These are phyloP conservation scores for Pneumocystis murina DNA, from an alignment of 1,139 yeast genomes.

Conservation along the genomic window DNA sequence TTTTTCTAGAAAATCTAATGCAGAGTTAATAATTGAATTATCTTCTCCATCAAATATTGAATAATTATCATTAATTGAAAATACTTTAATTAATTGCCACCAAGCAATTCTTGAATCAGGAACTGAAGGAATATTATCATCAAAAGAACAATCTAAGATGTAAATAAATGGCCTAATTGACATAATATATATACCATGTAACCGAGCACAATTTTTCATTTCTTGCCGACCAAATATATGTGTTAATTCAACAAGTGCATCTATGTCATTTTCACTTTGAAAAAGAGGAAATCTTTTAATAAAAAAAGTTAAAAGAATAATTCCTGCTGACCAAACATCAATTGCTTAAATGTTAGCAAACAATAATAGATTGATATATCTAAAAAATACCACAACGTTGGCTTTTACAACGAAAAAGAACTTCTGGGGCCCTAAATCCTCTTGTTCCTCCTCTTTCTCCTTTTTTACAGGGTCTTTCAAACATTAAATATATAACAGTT, in stretches of 20 bases:
- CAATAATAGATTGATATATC: not conserved
- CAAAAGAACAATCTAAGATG: slow-evolving; percentile 1
- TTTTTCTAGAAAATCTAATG: slow-evolving; percentile 9
- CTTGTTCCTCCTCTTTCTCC: slow-evolving; percentile 81
- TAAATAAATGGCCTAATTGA: not conserved
- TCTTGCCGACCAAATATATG: slow-evolving; percentile 12
- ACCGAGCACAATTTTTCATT: slow-evolving; percentile 10
- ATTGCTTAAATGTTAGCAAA: slow-evolving; percentile 23
- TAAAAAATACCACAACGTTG: slow-evolving; percentile 35
- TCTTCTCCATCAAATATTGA: slow-evolving; percentile 5
- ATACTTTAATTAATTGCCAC: not conserved
- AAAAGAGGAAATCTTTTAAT: slow-evolving; percentile 34
- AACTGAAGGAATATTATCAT: not conserved
- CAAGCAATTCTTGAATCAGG: not conserved
- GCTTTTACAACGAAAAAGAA: slow-evolving; percentile 55
- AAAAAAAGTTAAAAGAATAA: slow-evolving; percentile 46
- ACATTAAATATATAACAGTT: slow-evolving; percentile 21
- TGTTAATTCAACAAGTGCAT: slow-evolving; percentile 10
- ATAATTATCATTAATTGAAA: slow-evolving; percentile 2
- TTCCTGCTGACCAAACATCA: slow-evolving; percentile 69
- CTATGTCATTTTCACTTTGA: slow-evolving; percentile 10
- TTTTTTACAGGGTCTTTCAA: slow-evolving; percentile 23
- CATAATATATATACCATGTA: slow-evolving; percentile 6
- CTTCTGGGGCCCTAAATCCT: slow-evolving; percentile 73
- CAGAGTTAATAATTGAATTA: not conserved